phyloP scores from a whole-genome alignment of 306 rosid species.

The Argentina anserina region DNA sequence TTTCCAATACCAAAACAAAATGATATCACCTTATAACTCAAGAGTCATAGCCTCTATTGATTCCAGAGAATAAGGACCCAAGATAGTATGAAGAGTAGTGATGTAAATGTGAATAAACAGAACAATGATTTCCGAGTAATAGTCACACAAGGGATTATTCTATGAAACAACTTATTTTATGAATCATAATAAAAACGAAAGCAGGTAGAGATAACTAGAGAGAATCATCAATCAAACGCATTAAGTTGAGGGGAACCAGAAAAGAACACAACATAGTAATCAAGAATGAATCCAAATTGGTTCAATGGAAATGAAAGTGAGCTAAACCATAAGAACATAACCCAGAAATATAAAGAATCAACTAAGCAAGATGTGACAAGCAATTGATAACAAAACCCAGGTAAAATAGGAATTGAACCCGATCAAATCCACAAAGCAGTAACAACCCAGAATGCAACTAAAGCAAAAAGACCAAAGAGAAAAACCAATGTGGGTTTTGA shows the following conservation, averaged over 20 bases:
- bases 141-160: constrained; percentile 32
- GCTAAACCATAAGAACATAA: constrained; percentile 16
- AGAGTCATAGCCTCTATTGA: no score
- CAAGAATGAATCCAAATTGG: neutral
- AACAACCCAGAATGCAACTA: neutral
- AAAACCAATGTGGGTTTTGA: neutral
- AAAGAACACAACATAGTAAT: no score
- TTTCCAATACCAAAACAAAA: no score
- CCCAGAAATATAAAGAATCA: neutral
- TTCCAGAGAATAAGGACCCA: constrained; percentile 70
- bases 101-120: constrained; percentile 42
- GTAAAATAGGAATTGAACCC: neutral
- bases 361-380: neutral
- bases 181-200: constrained; percentile 1
- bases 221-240: neutral
- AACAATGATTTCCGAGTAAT: constrained; percentile 47
- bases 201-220: neutral
- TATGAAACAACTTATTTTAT: constrained; percentile 23
- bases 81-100: constrained; percentile 47
- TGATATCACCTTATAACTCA: no score
- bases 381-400: neutral
- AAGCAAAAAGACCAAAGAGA: no score
- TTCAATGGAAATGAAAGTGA: neutral
- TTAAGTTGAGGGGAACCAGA: neutral
- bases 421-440: constrained; percentile 9